Evolutionary conservation across 148 eudicot species (phyloP).

Genomic region (Spergularia marina): DNA sequence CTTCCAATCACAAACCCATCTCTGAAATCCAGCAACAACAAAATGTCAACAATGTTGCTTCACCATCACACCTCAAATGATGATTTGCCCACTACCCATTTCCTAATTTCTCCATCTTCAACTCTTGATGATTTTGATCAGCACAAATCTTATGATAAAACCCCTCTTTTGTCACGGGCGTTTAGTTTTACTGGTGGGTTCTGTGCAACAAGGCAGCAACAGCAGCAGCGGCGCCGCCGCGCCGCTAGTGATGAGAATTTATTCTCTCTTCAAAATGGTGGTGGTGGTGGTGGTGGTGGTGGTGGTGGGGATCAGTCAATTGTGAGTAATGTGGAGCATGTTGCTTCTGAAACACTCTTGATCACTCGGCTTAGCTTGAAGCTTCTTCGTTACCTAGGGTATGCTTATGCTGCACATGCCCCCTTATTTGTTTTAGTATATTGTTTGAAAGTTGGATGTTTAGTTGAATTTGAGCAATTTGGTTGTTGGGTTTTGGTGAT

Average conservation of each 20-base stretch:
- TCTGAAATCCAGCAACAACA: not conserved
- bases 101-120: conserved; percentile 20
- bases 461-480: conserved; percentile 11
- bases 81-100: conserved; percentile 28
- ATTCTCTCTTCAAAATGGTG: conserved; percentile 21
- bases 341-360: conserved; percentile 72
- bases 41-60: conserved; percentile 22
- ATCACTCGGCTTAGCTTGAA: conserved; percentile 61
- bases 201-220: conserved; percentile 10
- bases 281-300: conserved; percentile 1
- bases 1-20: conserved; percentile 30
- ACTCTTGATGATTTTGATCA: conserved; percentile 27
- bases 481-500: not conserved
- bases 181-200: conserved; percentile 30
- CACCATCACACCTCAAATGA: conserved; percentile 18
- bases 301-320: conserved; percentile 36
- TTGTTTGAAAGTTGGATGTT: conserved; percentile 28
- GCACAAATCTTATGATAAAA: conserved; percentile 20
- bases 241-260: conserved; percentile 36
- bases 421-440: not conserved
- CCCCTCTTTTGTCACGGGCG: conserved; percentile 46
- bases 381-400: conserved; percentile 81
- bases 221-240: conserved; percentile 41
- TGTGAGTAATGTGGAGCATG: conserved; percentile 55
- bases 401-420: conserved; percentile 21